phyloP scores from a whole-genome alignment of 257 asterid genomes.

The Vinca minor region DNA sequence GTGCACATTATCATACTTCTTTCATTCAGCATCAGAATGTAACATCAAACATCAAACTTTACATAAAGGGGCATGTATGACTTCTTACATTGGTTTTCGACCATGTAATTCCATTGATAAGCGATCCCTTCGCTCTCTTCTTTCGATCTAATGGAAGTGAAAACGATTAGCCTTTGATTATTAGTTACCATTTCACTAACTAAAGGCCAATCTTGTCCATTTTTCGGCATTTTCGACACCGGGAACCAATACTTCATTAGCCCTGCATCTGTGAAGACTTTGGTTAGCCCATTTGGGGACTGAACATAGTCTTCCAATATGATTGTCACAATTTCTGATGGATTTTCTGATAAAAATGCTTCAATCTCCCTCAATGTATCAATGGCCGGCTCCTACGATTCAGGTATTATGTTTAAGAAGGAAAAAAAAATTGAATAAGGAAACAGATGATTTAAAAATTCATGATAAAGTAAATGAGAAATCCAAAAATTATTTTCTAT shows the following conservation, averaged over 20 bases:
- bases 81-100: constrained; percentile 66
- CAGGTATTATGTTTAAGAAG: background rate
- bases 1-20: no score
- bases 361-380: constrained; percentile 57
- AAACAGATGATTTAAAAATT: background rate
- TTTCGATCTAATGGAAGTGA: constrained; percentile 53
- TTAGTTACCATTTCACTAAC: constrained; percentile 57
- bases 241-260: constrained; percentile 75
- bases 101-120: constrained; percentile 95
- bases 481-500: no score
- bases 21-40: no score
- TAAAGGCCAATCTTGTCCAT: constrained; percentile 70
- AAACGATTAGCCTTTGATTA: constrained; percentile 64
- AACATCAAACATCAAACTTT: no score
- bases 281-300: constrained; percentile 59
- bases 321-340: constrained; percentile 72
- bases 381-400: constrained; percentile 43
- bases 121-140: constrained; percentile 73
- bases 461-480: background rate
- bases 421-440: background rate
- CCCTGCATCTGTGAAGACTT: constrained; percentile 58
- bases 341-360: constrained; percentile 53
- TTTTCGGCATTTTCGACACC: constrained; percentile 56
- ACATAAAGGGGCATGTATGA: background rate
- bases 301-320: constrained; percentile 78